Evolutionary conservation across 2,329 filamentous ascomycete genomes (phyloP).

Genomic region (Claviceps pazoutovae): DNA sequence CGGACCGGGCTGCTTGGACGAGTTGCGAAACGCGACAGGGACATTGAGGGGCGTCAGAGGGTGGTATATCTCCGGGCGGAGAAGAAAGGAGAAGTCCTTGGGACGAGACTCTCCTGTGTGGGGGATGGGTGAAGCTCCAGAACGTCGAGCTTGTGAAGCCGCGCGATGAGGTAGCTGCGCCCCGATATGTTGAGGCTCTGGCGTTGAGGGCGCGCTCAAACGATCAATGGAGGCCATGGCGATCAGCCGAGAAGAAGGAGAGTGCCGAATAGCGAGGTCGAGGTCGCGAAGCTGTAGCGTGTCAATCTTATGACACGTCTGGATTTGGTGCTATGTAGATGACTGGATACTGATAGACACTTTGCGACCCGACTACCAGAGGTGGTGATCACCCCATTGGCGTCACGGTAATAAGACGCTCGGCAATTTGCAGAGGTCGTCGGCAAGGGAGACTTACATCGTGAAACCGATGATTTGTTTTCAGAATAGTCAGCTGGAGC

Average conservation of each 20-base stretch:
- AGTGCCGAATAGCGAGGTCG: not conserved
- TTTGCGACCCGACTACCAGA: no score
- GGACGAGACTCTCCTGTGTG: conserved; percentile 17
- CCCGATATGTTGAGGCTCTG: conserved; percentile 4
- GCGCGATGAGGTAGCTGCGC: conserved; percentile 10
- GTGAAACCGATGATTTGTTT: conserved; percentile 6
- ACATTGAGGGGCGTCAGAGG: conserved; percentile 52
- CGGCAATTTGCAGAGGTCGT: not conserved
- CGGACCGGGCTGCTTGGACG: conserved; percentile 47
- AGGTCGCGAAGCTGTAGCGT: conserved; percentile 7
- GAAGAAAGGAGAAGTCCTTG: conserved; percentile 69
- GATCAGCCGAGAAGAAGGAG: not conserved
- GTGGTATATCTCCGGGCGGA: conserved; percentile 72
- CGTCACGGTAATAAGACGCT: no score
- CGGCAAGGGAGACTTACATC: conserved; percentile 3
- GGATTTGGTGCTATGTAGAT: not conserved
- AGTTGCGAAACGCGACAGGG: conserved; percentile 53
- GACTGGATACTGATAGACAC: no score
- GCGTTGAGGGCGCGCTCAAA: conserved; percentile 4
- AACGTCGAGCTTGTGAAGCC: conserved; percentile 4
- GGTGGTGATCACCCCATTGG: no score
- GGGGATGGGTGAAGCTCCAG: conserved; percentile 15
- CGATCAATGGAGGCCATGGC: conserved; percentile 1
- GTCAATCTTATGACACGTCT: not conserved
- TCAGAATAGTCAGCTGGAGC: conserved; percentile 1